Base-by-base conservation (phyloP, 805 yeast species). In the Maudiozyma bulderi region DNA sequence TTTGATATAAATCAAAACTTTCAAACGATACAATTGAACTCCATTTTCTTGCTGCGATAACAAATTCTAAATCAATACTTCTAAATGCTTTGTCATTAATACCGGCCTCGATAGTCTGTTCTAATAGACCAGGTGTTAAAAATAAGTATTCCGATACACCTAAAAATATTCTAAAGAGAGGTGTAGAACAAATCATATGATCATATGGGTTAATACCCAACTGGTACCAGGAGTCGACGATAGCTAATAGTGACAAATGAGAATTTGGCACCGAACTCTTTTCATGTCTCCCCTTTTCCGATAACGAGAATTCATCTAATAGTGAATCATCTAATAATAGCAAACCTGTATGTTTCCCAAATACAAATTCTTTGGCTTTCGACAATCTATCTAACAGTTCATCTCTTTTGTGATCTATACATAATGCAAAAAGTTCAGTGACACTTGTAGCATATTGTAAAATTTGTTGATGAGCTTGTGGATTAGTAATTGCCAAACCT, bases 131-230 rank as follows among this genome's bases (percentile, higher is more conserved):
- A 0, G 93, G 91, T 0, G 89, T 79, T 59, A 95, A 81, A 64
- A 91, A 93, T 33, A 93, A 69, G 64, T 88, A 91, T 63, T 93
- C 97, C 0, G 95, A 80, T 28, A 93, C 97, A 43, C 98, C 98
- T 40, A 93, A 73, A 67, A 93, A 88, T 40, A 93, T 88, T 62
- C 98, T 76, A 63, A 91, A 93, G 32, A 85, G 63, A 10, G 99
- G 99, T 0, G 99, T 93, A 0, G 96, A 86, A 62, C 98, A 91
- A 51, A 91, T 90, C 69, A 91, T 90, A 67, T 93, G 99, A 64
- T 91, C 96, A 61, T 93, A 91, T 5, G 99, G 99, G 35, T 85
- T 83, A 40, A 93, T 88, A 1, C 84, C 84, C 41, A 87, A 68
- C 54, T 81, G 82, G 59, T 76, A 78, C 99, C 99, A 93, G 60